phyloP scores from a whole-genome alignment of 805 yeast species.

The Citeromyces nyonsensis region DNA sequence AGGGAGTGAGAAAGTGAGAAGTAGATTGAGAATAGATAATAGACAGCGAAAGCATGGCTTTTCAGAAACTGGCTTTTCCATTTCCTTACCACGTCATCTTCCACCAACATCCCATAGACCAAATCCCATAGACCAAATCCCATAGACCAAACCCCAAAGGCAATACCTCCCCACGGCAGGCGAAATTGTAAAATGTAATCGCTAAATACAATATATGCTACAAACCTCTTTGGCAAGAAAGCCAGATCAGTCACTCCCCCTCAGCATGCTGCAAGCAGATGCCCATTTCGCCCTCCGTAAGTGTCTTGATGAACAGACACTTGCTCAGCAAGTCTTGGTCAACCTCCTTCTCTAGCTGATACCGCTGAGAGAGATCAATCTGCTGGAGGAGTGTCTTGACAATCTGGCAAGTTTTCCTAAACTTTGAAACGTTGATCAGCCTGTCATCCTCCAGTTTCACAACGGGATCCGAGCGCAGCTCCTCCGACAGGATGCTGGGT shows the following conservation, averaged over 20 bases:
- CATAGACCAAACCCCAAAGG: no score
- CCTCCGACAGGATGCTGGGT: slow-evolving; percentile 24
- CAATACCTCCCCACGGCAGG: no score
- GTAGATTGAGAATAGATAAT: no score
- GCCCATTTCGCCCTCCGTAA: slow-evolving; percentile 59
- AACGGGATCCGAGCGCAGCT: slow-evolving; percentile 3
- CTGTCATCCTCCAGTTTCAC: slow-evolving; percentile 7
- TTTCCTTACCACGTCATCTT: no score
- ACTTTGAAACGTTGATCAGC: slow-evolving; percentile 64
- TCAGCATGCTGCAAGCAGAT: slow-evolving; percentile 12
- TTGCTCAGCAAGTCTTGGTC: slow-evolving; percentile 61
- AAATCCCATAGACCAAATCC: no score
- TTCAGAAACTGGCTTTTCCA: no score
- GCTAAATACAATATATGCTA: no score
- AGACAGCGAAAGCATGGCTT: no score
- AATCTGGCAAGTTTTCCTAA: slow-evolving; percentile 59
- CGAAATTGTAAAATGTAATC: no score
- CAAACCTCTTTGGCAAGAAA: no score
- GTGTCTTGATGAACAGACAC: slow-evolving; percentile 66
- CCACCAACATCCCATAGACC: no score
- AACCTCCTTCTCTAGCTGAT: slow-evolving; percentile 24
- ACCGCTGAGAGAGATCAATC: slow-evolving; percentile 74
- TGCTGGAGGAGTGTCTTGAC: slow-evolving; percentile 65
- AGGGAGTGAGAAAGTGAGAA: no score
- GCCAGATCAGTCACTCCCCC: slow-evolving; percentile 1